Base-by-base conservation (phyloP, 805 yeast species). In the Wickerhamiella bombiphila region DNA sequence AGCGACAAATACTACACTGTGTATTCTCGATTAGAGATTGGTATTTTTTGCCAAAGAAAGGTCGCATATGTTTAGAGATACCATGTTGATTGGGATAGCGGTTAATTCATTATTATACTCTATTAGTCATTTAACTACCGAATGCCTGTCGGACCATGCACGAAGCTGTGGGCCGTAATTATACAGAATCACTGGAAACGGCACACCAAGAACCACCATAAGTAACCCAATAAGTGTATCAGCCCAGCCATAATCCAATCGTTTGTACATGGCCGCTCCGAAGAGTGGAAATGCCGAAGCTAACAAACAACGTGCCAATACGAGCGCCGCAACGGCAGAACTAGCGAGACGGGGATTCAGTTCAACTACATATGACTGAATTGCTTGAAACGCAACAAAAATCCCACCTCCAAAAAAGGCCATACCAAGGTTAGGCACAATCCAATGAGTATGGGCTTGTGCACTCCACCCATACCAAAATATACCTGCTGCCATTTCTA, bases 401-500 rank as follows among this genome's bases (percentile, higher is more conserved):
- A 75, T 55, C 2, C 73, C 72, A 49, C 69, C 66, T 2, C 76
- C 76, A 52, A 74, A 75, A 18, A 78, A 57, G 3, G 61, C 68
- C 14, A 74, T 64, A 3, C 85, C 86, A 22, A 76, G 59, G 22
- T 63, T 59, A 0, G 81, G 79, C 64, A 74, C 69, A 29, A 76
- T 64, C 76, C 79, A 77, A 36, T 64, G 72, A 32, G 72, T 50
- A 22, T 66, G 52, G 24, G 66, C 60, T 48, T 74, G 60, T 1
- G 79, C 76, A 24, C 76, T 66, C 85, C 83, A 77, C 13, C 83
- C 85, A 48, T 72, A 75, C 72, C 80, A 72, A 42, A 77, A 59
- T 30, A 76, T 57, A 0, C 82, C 83, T 11, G 64, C 60, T 0
- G 82, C 76, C 44, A 72, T 64, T n/a, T 66, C 49, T 25, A 75